Percentiles rank a stretch among this genome's conserved stretches.
Conservation (phyloP, 2,329 filamentous ascomycete species). For the Helicocarpus griseus region DNA sequence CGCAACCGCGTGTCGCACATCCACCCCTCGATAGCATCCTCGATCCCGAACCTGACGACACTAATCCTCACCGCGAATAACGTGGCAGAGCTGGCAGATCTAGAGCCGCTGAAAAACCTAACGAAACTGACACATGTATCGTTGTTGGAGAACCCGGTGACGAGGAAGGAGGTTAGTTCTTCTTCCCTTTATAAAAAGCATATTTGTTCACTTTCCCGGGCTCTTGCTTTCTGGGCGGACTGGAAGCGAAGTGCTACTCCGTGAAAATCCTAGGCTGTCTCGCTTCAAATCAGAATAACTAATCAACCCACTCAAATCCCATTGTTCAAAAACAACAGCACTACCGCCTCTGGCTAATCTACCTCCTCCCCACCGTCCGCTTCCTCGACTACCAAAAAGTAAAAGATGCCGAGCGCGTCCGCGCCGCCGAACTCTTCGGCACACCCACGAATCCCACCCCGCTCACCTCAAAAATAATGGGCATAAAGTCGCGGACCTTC, state of each 20-base stretch:
- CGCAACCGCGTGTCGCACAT: slow-evolving; percentile 80
- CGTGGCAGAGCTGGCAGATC: slow-evolving; percentile 71
- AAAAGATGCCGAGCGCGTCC: slow-evolving; percentile 69
- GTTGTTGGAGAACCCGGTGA: slow-evolving; percentile 78
- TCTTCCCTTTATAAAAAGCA: neutral
- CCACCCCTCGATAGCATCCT: slow-evolving; percentile 62
- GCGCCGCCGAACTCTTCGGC: slow-evolving; percentile 75
- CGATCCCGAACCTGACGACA: slow-evolving; percentile 71
- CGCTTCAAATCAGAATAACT: too few relatives aligned
- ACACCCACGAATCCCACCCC: slow-evolving; percentile 61
- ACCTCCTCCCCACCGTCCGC: slow-evolving; percentile 71
- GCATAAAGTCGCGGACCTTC: slow-evolving; percentile 69
- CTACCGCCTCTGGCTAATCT: slow-evolving; percentile 87
- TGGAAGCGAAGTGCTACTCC: too few relatives aligned
- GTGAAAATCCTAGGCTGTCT: too few relatives aligned
- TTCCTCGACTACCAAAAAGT: slow-evolving; percentile 93
- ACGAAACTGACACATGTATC: slow-evolving; percentile 66
- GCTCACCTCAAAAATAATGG: slow-evolving; percentile 75
- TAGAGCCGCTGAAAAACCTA: slow-evolving; percentile 68
- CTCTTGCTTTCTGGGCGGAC: neutral
- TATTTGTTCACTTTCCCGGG: neutral
- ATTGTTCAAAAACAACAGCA: slow-evolving; percentile 45
- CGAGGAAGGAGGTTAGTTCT: slow-evolving; percentile 75
- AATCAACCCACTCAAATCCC: neutral
- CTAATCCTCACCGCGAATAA: slow-evolving; percentile 78